These are phyloP conservation scores for Elymus sibiricus DNA, from an alignment of 176 grass and related monocot species.

Conservation along the genomic window DNA sequence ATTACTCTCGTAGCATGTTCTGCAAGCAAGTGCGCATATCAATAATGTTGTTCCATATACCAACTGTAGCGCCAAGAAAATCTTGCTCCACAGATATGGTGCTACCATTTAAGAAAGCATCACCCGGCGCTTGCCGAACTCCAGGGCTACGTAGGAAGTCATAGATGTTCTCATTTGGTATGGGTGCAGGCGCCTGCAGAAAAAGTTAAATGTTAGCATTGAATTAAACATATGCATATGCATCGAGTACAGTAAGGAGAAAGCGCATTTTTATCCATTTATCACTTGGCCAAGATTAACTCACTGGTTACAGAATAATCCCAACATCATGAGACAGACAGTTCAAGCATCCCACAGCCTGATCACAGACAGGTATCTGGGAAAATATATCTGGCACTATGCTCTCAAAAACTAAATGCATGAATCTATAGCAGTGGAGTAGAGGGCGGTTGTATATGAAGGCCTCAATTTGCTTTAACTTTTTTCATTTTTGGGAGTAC, in stretches of 20 bases:
- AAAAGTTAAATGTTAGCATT: slow-evolving; percentile 13
- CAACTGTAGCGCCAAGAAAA: slow-evolving; percentile 45
- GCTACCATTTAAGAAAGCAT: slow-evolving; percentile 5
- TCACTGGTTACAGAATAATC: slow-evolving; percentile 17
- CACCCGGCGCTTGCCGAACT: slow-evolving; percentile 12
- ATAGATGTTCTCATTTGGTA: slow-evolving; percentile 44
- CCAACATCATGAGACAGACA: background rate
- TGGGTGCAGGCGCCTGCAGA: slow-evolving; percentile 46
- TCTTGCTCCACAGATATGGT: slow-evolving; percentile 16
- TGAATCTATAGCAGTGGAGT: slow-evolving; percentile 6
- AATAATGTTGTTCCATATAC: slow-evolving; percentile 66
- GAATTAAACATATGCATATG: slow-evolving; percentile 19
- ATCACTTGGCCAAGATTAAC: background rate
- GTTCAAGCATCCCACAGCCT: background rate
- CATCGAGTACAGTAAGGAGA: background rate
- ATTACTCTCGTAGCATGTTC: slow-evolving; percentile 78
- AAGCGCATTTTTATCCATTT: background rate
- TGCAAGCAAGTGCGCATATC: slow-evolving; percentile 72
- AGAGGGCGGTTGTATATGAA: slow-evolving; percentile 4
- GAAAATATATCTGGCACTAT: slow-evolving; percentile 20
- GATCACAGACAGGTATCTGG: slow-evolving; percentile 11
- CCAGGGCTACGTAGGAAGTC: slow-evolving; percentile 36
- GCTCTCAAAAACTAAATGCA: slow-evolving; percentile 20
- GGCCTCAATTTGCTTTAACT: background rate
- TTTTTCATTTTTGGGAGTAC: background rate